Conservation (phyloP, 345 rosid species). For the Mallotus nudiflorus region DNA sequence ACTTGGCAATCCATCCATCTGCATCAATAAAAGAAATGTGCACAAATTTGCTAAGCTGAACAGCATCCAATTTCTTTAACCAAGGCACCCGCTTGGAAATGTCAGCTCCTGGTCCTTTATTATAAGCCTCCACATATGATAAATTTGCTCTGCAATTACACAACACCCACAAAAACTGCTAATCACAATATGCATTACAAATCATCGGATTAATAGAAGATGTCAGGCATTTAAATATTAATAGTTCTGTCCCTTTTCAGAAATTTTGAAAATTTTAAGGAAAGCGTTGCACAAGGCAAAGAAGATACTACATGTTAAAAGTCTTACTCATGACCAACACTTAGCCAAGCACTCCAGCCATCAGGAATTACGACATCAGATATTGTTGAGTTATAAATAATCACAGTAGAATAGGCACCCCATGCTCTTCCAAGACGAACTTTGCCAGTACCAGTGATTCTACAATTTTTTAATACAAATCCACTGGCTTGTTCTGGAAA, state of each 20-base stretch:
- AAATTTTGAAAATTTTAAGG: no score
- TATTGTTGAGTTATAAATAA: constrained; percentile 17
- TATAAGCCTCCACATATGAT: constrained; percentile 4
- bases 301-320: no score
- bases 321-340: constrained; percentile 23
- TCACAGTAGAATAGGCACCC: constrained; percentile 36
- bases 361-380: constrained; percentile 15
- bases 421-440: constrained; percentile 38
- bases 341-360: constrained; percentile 43
- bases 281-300: no score
- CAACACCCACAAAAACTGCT: no score
- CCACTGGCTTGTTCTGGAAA: not conserved
- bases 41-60: constrained; percentile 1
- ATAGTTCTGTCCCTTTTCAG: no score
- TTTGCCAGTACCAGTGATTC: constrained; percentile 20
- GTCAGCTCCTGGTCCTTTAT: constrained; percentile 12
- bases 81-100: constrained; percentile 12
- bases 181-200: no score
- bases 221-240: no score
- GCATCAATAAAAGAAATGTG: not conserved
- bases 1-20: constrained; percentile 12
- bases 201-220: not conserved
- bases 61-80: not conserved
- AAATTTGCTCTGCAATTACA: constrained; percentile 6
- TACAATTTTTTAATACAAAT: constrained; percentile 18